Evolutionary conservation across 208 protist species (phyloP), one percentile per base, ranked within the genome.

Genomic region (Leishmania mexicana): DNA sequence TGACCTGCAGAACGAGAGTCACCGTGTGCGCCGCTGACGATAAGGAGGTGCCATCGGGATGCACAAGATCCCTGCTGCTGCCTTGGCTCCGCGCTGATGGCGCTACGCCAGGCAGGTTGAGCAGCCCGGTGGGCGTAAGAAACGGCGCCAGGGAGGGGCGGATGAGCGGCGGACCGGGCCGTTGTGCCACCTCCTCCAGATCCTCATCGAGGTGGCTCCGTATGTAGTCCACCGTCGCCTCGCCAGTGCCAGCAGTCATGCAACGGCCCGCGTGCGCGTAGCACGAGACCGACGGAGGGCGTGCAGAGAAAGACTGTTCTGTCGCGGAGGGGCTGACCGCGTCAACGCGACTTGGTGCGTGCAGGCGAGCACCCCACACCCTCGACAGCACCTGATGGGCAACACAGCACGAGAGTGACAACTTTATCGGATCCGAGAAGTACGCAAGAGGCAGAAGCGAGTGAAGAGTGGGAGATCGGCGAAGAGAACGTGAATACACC

Each of bases 1-100:
- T 88, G 40, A 96, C 90, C 72, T 96, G 92, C 21, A 96, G 80
- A 57, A 92, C 21, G 31, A 93, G 51, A 13, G 11, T 74, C 57
- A 83, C 35, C 40, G 68, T 64, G 65, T 45, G 47, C 15, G 47
- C 42, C 80, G 51, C 38, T 65, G 49, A 3, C 76, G 47, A 28
- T 10, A 24, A 19, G 57, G 60, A 40, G 47, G 5, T 51, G 3
- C 45, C 40, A 57, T 31, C 35, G 17, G 72, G 8, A 24, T 58
- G 72, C 15, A 28, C 47, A 40, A 28, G n/a, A 11, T 75, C 49
- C 7, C 28, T 28, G 72, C 45, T n/a, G 53, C 35, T 74, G 70
- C 47, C 70, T 74, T 35, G 42, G 70, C 28, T 53, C 11, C 28
- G 70, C 45, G 6, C 2, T 31, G 70, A 45, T 31, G 67, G 24